Base-by-base conservation (phyloP, 1,284 basidiomycete genomes). In the Ganoderma lingzhi region DNA sequence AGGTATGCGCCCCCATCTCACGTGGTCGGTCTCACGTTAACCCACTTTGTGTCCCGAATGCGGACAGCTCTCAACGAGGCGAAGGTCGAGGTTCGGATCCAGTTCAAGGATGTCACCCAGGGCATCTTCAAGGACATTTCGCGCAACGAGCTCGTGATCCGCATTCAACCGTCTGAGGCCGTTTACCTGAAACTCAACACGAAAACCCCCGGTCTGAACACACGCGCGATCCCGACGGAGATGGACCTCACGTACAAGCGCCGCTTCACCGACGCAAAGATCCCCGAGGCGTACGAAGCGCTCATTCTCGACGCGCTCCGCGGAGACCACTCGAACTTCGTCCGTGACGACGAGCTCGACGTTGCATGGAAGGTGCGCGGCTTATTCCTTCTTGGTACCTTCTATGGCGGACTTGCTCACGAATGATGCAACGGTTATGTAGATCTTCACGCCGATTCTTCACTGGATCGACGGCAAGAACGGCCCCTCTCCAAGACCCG, bases 231-330 rank as follows among this genome's bases (percentile, higher is more conserved):
- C 69, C 96, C 96, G 48, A 95, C 93, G 61, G 97, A 98, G 83
- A 96, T 98, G 92, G 96, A 98, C 83, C 83, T 98, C 76, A 97
- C 96, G 30, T 98, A 98, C 88, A 97, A 97, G 89, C 87, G 93
- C 71, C 91, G 97, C 63, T 98, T 98, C 85, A 85, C 88, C 51
- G 96, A 96, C 70, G 83, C 90, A 67, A 92, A 93, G 81, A 96
- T 98, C 71, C 96, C 96, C 32, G 96, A 97, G 84, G 96, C 96
- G 42, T 98, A 98, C 81, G 96, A 98, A 83, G 91, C 92, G 23
- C 89, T 97, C 67, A 96, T 97, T 77, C 86, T 96, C 71, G 96
- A 97, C 78, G 94, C 94, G 8, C 86, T 97, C 79, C 94, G 92
- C 76, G 94, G 94, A 23, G 93, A 95, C 77, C 93, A 95, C 80